Conservation (phyloP, 1,139 yeast genomes). For the Saccharomyces hybrid region DNA sequence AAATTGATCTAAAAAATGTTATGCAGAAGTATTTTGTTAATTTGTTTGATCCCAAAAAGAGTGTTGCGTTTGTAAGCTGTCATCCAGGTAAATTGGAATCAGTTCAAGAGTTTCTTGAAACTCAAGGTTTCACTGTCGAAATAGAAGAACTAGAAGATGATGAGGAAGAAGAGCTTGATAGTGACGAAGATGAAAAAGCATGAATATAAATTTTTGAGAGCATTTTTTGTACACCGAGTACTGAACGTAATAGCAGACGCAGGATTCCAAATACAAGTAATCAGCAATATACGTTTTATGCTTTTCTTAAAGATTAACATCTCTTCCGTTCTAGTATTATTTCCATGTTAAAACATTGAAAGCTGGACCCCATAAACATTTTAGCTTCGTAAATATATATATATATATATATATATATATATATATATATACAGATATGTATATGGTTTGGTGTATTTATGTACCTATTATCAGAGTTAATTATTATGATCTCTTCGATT, state of each 20-base stretch:
- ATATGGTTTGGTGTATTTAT: background rate
- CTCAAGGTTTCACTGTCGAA: constrained; percentile 53
- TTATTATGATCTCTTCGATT: constrained; percentile 1
- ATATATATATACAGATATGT: too few relatives aligned
- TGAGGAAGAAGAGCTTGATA: constrained; percentile 27
- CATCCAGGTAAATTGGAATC: constrained; percentile 56
- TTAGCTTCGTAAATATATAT: too few relatives aligned
- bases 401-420: too few relatives aligned
- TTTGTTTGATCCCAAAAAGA: constrained; percentile 48
- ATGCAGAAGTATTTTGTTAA: constrained; percentile 54
- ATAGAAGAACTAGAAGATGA: constrained; percentile 46
- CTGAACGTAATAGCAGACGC: too few relatives aligned
- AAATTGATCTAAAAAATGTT: constrained; percentile 48
- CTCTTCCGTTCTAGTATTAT: too few relatives aligned
- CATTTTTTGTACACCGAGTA: background rate
- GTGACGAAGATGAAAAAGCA: constrained; percentile 3
- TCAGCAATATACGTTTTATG: too few relatives aligned
- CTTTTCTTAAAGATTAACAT: too few relatives aligned
- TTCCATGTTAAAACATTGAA: too few relatives aligned
- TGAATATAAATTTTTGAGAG: background rate
- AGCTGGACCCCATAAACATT: too few relatives aligned
- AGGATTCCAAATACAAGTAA: too few relatives aligned
- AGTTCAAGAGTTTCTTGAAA: constrained; percentile 42
- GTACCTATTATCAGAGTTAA: background rate
- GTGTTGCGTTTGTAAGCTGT: constrained; percentile 63